Percentiles rank a stretch among this genome's conserved stretches.
These are phyloP conservation scores for Daldinia bambusicola DNA, from an alignment of 495 filamentous ascomycete species.

Conservation along the genomic window DNA sequence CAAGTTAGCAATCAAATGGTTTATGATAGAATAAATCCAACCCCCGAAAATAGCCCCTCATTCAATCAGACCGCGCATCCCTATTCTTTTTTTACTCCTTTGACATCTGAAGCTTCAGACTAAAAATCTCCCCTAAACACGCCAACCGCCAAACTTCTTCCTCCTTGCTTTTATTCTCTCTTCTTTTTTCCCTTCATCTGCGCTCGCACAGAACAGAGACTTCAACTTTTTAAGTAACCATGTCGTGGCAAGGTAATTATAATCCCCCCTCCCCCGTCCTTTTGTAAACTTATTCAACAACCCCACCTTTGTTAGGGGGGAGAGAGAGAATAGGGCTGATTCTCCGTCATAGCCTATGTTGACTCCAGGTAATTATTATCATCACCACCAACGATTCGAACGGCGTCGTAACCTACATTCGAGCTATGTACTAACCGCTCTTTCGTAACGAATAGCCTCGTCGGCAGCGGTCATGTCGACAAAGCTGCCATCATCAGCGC, in stretches of 20 bases:
- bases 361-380: conserved; percentile 57
- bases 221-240: conserved; percentile 48
- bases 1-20: conserved; percentile 18
- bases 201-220: background rate
- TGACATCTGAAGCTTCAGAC: conserved; percentile 36
- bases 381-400: conserved; percentile 1
- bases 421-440: conserved; percentile 15
- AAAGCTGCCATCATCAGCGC: conserved; percentile 86
- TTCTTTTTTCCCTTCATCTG: conserved; percentile 15
- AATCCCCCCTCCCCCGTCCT: conserved; percentile 16
- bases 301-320: conserved; percentile 51
- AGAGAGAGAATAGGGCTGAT: conserved; percentile 48
- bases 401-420: background rate
- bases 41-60: conserved; percentile 41
- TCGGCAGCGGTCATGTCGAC: conserved; percentile 85
- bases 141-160: conserved; percentile 9
- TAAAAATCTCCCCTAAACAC: conserved; percentile 25
- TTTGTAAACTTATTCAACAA: conserved; percentile 9
- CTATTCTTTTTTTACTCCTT: conserved; percentile 39
- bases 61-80: conserved; percentile 45
- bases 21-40: conserved; percentile 24
- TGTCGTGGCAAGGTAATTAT: conserved; percentile 69
- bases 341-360: conserved; percentile 56
- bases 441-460: conserved; percentile 66
- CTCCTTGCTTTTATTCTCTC: conserved; percentile 10